Percentiles rank a stretch among this genome's conserved stretches.
phyloP scores from a whole-genome alignment of 2,329 filamentous ascomycete species.

The Diaporthe nobilis region DNA sequence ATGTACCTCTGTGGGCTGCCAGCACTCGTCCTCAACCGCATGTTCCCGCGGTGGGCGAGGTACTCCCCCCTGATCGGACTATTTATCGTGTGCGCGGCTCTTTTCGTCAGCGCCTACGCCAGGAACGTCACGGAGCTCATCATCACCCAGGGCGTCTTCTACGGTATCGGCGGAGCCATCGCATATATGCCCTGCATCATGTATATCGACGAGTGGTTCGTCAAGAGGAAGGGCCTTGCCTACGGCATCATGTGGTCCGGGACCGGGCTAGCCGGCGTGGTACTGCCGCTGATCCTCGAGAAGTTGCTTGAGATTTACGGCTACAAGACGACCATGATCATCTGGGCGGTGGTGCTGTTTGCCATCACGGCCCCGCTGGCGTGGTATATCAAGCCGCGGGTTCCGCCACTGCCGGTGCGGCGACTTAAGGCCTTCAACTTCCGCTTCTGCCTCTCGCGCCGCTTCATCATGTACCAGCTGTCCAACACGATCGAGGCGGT shows the following conservation, averaged over 20 bases:
- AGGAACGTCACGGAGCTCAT: conserved; percentile 68
- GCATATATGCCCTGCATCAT: conserved; percentile 69
- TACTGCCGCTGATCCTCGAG: conserved; percentile 67
- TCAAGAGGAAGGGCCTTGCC: conserved; percentile 69
- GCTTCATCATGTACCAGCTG: conserved; percentile 70
- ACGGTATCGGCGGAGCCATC: conserved; percentile 69
- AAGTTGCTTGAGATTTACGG: conserved; percentile 64
- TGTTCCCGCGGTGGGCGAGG: conserved; percentile 57
- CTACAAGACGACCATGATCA: conserved; percentile 66
- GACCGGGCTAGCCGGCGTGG: conserved; percentile 65
- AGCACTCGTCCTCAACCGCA: conserved; percentile 60
- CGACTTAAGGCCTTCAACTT: conserved; percentile 58
- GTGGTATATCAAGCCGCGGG: conserved; percentile 69
- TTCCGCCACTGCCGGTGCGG: conserved; percentile 59
- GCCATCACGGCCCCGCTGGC: conserved; percentile 68
- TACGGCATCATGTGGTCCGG: conserved; percentile 76
- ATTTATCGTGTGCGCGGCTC: conserved; percentile 65
- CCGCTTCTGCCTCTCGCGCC: conserved; percentile 65
- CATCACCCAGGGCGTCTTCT: conserved; percentile 72
- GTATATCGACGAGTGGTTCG: conserved; percentile 75
- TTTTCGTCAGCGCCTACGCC: conserved; percentile 67
- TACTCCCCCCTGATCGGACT: conserved; percentile 62
- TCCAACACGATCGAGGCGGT: conserved; percentile 71
- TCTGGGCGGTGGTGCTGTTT: conserved; percentile 66
- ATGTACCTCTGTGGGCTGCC: conserved; percentile 69